Evolutionary conservation across 345 rosid genomes (phyloP).

Genomic region (Mangifera indica): DNA sequence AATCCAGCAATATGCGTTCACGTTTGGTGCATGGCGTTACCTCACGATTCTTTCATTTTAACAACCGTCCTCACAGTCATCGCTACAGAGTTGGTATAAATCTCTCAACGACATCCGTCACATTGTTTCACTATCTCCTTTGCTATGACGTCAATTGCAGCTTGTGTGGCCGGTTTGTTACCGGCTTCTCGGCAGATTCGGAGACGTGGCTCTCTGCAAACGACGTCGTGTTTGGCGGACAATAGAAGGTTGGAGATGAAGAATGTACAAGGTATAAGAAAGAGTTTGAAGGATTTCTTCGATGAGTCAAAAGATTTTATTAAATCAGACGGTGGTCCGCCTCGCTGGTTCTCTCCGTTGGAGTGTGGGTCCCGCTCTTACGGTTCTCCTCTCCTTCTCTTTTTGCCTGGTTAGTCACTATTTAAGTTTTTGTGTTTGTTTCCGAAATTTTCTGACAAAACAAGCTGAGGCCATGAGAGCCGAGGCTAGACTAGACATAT

Average conservation of each 20-base stretch:
- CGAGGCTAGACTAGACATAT: background rate
- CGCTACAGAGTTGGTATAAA: background rate
- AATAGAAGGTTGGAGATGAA: conserved; percentile 7
- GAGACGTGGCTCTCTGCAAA: conserved; percentile 14
- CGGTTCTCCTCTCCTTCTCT: conserved; percentile 68
- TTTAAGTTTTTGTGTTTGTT: background rate
- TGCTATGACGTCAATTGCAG: background rate
- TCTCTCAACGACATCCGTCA: background rate
- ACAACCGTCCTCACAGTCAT: background rate
- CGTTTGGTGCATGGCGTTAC: conserved; percentile 1
- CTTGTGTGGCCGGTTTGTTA: background rate
- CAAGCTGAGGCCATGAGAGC: background rate
- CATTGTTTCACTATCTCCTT: background rate
- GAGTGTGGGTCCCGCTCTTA: conserved; percentile 45
- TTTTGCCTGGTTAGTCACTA: conserved; percentile 53
- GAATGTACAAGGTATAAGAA: conserved; percentile 20
- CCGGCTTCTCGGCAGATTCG: conserved; percentile 5
- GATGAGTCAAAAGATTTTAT: conserved; percentile 44
- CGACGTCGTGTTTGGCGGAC: conserved; percentile 11
- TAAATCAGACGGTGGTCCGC: conserved; percentile 53
- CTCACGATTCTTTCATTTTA: background rate
- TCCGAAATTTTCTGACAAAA: background rate
- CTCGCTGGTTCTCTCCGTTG: conserved; percentile 76
- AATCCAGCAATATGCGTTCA: background rate
- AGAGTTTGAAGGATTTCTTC: conserved; percentile 46